Conservation (phyloP, 257 asterid species). For the Solanum lycopersicoides region DNA sequence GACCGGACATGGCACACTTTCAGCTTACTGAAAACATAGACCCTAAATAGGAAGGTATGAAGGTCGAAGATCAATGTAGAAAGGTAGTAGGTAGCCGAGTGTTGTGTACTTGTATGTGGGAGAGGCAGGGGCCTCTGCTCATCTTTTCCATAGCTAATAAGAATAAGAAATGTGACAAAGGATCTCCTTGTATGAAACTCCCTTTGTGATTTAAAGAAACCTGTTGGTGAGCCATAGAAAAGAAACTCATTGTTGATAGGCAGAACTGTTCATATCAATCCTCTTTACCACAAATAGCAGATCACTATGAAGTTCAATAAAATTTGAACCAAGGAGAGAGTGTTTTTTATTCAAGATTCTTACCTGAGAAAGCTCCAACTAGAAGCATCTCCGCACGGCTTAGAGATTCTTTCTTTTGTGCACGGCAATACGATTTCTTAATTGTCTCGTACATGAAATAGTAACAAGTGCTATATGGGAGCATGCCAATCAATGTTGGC, state of each 20-base stretch:
- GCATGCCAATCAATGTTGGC: conserved; percentile 93
- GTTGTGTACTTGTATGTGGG: not conserved
- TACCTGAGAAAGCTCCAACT: conserved; percentile 94
- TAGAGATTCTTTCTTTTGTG: conserved; percentile 51
- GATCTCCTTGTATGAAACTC: not conserved
- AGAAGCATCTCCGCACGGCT: conserved; percentile 77
- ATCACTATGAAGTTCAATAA: not conserved
- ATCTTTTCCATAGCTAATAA: not conserved
- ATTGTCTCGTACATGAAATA: conserved; percentile 93
- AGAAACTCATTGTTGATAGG: not conserved
- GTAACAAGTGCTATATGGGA: conserved; percentile 92
- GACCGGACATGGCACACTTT: not conserved
- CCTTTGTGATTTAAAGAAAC: not conserved
- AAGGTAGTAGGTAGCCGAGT: not conserved
- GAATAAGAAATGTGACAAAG: not conserved
- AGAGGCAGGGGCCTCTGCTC: not conserved
- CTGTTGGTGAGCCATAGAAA: too few species aligned
- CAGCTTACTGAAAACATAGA: not conserved
- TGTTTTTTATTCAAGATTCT: not conserved
- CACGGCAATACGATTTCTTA: conserved; percentile 71
- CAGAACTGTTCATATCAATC: not conserved
- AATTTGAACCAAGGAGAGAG: not conserved
- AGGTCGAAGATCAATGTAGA: not conserved
- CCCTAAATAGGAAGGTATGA: not conserved
- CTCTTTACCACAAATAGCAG: not conserved